A percentile compares a stretch with the other conserved stretches of the same genome.
phyloP scores from a whole-genome alignment of 345 rosid genomes.

The Tarenaya hassleriana region DNA sequence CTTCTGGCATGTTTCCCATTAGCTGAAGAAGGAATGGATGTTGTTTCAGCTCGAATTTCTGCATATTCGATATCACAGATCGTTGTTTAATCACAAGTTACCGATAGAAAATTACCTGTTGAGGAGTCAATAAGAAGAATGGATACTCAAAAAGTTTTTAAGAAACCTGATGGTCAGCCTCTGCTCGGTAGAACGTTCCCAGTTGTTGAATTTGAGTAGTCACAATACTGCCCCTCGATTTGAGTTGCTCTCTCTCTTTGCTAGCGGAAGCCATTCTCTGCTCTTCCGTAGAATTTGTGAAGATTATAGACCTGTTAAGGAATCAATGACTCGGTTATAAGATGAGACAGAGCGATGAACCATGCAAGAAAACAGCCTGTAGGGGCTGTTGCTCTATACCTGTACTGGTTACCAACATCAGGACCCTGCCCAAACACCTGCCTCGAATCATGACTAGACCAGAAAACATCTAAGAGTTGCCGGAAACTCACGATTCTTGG shows the following conservation, averaged over 20 bases:
- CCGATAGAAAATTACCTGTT: neutral
- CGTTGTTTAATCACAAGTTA: constrained; percentile 2
- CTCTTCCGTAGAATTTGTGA: constrained; percentile 82
- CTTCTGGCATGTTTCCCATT: constrained; percentile 74
- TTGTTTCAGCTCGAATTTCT: constrained; percentile 94
- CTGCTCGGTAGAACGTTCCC: constrained; percentile 65
- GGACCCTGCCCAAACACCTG: constrained; percentile 98
- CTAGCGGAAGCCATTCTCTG: constrained; percentile 57
- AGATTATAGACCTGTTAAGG: constrained; percentile 61
- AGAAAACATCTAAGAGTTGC: constrained; percentile 78
- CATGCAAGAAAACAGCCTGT: too few relatives aligned
- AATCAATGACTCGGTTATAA: neutral
- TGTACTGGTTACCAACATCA: constrained; percentile 90
- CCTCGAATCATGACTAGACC: constrained; percentile 89
- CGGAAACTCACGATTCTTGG: constrained; percentile 51
- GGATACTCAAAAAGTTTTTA: neutral
- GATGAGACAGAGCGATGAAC: neutral
- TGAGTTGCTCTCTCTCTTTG: constrained; percentile 81
- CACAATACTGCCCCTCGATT: constrained; percentile 60
- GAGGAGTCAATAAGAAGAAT: neutral
- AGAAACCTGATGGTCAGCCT: constrained; percentile 86
- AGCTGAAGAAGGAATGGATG: constrained; percentile 68
- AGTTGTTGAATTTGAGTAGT: constrained; percentile 81
- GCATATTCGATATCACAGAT: constrained; percentile 15
- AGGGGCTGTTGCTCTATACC: constrained; percentile 32